Percentiles rank a stretch among this genome's conserved stretches.
Conservation (phyloP, 306 rosid species). For the Abrus pulchellus region DNA sequence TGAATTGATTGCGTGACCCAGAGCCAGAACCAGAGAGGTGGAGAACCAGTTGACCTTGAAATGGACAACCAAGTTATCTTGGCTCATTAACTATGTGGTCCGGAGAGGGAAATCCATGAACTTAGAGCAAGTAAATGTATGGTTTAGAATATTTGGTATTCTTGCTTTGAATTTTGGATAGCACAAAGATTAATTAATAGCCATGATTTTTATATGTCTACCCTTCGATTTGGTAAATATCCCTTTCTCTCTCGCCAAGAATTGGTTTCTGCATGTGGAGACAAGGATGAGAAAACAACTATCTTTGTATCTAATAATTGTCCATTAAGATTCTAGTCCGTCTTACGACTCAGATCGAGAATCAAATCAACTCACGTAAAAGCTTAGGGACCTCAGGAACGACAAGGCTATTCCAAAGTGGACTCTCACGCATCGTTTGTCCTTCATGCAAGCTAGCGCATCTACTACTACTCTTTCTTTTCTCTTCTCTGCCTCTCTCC, state of each 20-base stretch:
- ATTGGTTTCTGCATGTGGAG: background rate
- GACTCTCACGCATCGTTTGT: slow-evolving; percentile 29
- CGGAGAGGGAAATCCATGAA: background rate
- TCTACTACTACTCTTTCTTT: background rate
- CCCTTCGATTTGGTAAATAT: background rate
- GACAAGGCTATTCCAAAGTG: slow-evolving; percentile 23
- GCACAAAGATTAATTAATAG: background rate
- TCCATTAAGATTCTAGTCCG: background rate
- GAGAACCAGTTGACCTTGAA: background rate
- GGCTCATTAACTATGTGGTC: slow-evolving; percentile 6
- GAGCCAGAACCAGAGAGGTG: background rate
- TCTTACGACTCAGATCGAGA: background rate
- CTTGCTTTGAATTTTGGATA: background rate
- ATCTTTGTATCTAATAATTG: slow-evolving; percentile 8
- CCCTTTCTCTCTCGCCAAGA: background rate
- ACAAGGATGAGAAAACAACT: slow-evolving; percentile 13
- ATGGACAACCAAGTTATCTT: slow-evolving; percentile 12
- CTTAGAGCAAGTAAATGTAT: background rate
- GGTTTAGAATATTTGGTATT: slow-evolving; percentile 17
- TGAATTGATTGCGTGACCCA: background rate
- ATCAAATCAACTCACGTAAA: background rate
- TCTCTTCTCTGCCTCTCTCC: background rate
- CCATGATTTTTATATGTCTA: slow-evolving; percentile 13
- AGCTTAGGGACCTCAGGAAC: background rate
- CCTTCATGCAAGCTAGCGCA: background rate